Conservation (phyloP, 176 grass and related monocot species). For the Echinochloa phyllopogon region DNA sequence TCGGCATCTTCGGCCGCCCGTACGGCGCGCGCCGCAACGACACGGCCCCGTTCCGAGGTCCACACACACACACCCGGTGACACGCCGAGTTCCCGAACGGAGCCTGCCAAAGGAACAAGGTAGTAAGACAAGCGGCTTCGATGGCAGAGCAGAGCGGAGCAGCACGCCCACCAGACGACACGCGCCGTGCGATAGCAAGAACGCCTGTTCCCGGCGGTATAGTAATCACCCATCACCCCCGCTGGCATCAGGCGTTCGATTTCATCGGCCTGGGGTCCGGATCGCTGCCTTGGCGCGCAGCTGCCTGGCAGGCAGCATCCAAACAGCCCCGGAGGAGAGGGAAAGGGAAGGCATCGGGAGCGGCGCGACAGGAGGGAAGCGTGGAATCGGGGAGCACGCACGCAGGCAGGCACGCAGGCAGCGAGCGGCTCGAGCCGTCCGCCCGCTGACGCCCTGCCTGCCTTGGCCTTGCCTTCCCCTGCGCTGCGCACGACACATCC, state of each 20-base stretch:
- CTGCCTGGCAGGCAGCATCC: too few relatives aligned
- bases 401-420: too few relatives aligned
- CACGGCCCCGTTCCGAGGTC: background rate
- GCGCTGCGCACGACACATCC: background rate
- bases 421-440: constrained; percentile 31
- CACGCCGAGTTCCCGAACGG: background rate
- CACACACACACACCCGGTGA: too few relatives aligned
- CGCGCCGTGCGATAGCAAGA: too few relatives aligned
- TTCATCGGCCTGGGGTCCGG: too few relatives aligned
- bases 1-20: background rate
- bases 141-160: background rate
- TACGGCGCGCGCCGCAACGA: background rate
- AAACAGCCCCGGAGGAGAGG: background rate
- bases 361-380: background rate
- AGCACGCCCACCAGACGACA: background rate
- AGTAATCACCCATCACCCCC: too few relatives aligned
- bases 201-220: background rate
- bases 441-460: background rate
- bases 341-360: background rate
- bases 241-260: too few relatives aligned
- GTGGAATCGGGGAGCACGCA: constrained; percentile 11
- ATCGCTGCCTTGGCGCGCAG: too few relatives aligned
- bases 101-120: background rate
- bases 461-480: background rate
- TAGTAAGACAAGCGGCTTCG: background rate